Percentiles rank a stretch among this genome's conserved stretches.
phyloP scores from a whole-genome alignment of 768 basidiomycete species.

The Agaricus sinodeliciosus region DNA sequence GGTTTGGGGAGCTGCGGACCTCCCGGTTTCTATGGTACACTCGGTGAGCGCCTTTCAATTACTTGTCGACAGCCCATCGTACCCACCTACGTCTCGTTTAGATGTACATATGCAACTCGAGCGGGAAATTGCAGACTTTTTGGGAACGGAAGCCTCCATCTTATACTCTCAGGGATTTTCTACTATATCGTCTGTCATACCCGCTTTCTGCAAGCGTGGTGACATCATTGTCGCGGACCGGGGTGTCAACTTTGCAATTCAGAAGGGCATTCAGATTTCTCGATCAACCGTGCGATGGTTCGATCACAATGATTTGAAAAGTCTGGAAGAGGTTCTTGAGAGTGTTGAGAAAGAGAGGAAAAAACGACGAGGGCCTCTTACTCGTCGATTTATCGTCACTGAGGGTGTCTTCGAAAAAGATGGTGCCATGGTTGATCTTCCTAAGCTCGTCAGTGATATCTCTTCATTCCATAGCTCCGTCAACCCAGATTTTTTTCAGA shows the following conservation, averaged over 20 bases:
- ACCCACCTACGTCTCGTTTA: conserved; percentile 21
- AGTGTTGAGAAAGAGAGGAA: conserved; percentile 83
- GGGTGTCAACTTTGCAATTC: conserved; percentile 92
- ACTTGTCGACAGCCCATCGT: not conserved
- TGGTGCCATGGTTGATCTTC: conserved; percentile 87
- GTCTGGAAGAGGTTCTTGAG: conserved; percentile 83
- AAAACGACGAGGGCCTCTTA: conserved; percentile 75
- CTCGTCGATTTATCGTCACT: conserved; percentile 90
- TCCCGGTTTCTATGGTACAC: conserved; percentile 93
- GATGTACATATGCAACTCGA: conserved; percentile 92
- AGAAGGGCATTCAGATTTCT: conserved; percentile 92
- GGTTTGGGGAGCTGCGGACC: conserved; percentile 96
- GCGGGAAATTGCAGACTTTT: conserved; percentile 82
- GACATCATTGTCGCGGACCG: conserved; percentile 98
- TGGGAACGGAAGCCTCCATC: conserved; percentile 85
- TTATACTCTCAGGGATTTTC: conserved; percentile 93
- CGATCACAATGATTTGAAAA: conserved; percentile 91
- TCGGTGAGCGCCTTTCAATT: conserved; percentile 51
- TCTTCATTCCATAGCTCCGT: not conserved
- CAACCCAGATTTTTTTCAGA: conserved; percentile 35
- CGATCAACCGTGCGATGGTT: conserved; percentile 91
- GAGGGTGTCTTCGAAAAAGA: conserved; percentile 97
- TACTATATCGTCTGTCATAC: conserved; percentile 89
- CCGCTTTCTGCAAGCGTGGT: conserved; percentile 95
- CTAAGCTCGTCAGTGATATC: conserved; percentile 68